phyloP scores from a whole-genome alignment of 1,284 basidiomycete genomes.

The Ganoderma resinaceum region DNA sequence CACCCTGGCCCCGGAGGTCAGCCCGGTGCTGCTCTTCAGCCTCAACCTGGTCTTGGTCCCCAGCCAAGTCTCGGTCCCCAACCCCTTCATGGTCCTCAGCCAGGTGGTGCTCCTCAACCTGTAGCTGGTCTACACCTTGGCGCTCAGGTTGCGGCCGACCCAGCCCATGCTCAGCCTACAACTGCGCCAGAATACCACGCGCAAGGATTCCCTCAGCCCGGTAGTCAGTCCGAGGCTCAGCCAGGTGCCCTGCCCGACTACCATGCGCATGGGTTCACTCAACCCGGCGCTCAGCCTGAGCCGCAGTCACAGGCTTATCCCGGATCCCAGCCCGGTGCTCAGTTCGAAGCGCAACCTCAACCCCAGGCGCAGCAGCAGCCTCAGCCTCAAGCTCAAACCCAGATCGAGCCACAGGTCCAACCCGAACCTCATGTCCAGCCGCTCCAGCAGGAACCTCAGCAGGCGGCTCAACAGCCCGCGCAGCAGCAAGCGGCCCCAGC shows the following conservation, averaged over 20 bases:
- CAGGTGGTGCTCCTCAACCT: slow-evolving; percentile 25
- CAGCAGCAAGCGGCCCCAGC: slow-evolving; percentile 30
- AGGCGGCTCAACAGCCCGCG: slow-evolving; percentile 4
- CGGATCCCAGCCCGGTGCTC: slow-evolving; percentile 33
- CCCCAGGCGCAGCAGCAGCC: slow-evolving; percentile 34
- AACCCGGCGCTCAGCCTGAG: slow-evolving; percentile 22
- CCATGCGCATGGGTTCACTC: not conserved
- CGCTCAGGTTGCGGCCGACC: slow-evolving; percentile 28
- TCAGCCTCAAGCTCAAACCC: slow-evolving; percentile 34
- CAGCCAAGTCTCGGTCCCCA: slow-evolving; percentile 28
- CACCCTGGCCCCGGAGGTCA: slow-evolving; percentile 24
- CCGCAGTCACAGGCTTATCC: slow-evolving; percentile 27
- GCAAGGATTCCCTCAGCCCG: slow-evolving; percentile 19
- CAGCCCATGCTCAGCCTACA: slow-evolving; percentile 24
- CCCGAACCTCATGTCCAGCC: slow-evolving; percentile 29
- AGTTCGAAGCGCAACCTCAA: slow-evolving; percentile 38
- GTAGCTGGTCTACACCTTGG: slow-evolving; percentile 6
- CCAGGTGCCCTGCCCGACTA: not conserved
- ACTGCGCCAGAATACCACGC: slow-evolving; percentile 25
- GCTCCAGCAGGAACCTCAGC: slow-evolving; percentile 39
- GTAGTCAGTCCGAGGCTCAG: slow-evolving; percentile 31
- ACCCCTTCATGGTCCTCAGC: slow-evolving; percentile 23
- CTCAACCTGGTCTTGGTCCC: slow-evolving; percentile 29
- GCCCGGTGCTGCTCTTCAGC: slow-evolving; percentile 30
- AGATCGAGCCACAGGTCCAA: slow-evolving; percentile 31